phyloP scores from a whole-genome alignment of 2,329 filamentous ascomycete genomes.

The Dendryphion nanum region DNA sequence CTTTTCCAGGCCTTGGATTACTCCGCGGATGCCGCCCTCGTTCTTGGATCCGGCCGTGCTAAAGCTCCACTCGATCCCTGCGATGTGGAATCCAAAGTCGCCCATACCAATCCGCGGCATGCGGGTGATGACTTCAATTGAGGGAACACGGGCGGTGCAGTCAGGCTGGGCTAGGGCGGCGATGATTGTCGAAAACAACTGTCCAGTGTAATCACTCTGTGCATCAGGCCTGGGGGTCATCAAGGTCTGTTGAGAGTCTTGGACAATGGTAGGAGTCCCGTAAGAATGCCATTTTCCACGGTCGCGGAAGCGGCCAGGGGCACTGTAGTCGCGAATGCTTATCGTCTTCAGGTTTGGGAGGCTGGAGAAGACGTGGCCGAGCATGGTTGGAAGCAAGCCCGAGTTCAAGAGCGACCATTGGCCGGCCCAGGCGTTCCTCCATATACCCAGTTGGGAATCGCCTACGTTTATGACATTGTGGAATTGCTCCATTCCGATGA shows the following conservation, averaged over 20 bases:
- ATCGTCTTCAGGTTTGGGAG: conserved; percentile 57
- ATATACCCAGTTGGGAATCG: not conserved
- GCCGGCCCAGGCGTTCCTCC: not conserved
- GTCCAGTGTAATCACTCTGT: not conserved
- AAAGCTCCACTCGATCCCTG: too few relatives aligned
- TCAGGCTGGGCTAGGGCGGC: not conserved
- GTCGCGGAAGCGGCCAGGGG: conserved; percentile 52
- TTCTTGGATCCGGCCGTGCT: too few relatives aligned
- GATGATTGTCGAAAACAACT: not conserved
- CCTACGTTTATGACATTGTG: not conserved
- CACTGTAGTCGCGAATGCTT: conserved; percentile 60
- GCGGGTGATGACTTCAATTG: not conserved
- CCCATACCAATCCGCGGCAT: not conserved
- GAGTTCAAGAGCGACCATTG: conserved; percentile 18
- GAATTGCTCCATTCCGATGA: not conserved
- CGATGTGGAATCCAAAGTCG: not conserved
- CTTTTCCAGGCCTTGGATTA: not conserved
- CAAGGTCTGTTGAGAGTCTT: not conserved
- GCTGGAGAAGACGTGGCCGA: conserved; percentile 56
- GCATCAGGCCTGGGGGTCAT: not conserved
- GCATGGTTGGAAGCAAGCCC: conserved; percentile 49
- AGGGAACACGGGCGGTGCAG: not conserved
- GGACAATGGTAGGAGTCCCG: not conserved
- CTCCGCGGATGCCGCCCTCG: not conserved
- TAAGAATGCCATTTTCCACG: conserved; percentile 8